Base-by-base conservation (phyloP, 1,284 basidiomycete species). In the Phaffia rhodozyma region DNA sequence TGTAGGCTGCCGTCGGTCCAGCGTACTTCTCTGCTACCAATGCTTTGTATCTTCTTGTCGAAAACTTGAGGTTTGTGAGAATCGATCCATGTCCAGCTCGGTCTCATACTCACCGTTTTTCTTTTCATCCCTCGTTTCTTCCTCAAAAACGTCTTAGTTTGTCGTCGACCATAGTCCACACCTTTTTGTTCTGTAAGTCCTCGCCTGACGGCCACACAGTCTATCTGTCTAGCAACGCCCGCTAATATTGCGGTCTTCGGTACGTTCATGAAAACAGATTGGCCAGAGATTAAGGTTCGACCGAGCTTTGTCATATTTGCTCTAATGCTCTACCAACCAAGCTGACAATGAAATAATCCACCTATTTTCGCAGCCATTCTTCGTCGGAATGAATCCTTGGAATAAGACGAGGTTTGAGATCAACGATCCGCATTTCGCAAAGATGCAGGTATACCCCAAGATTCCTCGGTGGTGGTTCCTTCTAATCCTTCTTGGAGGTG, bases 381-480 rank as follows among this genome's bases (percentile, higher is more conserved):
- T 63, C 61, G 61, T 63, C 32, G 50, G 56, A 18, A 20, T 66
- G 5, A 65, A 68, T 47, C 67, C 67, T 9, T 63, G 69, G 68
- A 70, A 66, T 62, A 67, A 62, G 52, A 66, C 60, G 50, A 49
- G 64, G 25, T 65, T 77, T 72, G 76, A 77, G 1, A 79, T 80
- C 77, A 74, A 79, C 68, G 83, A 74, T 78, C 79, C 16, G 78
- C 82, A 57, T 78, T 83, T 82, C 71, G 67, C 73, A 47, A 72
- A 76, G 49, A 78, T 84, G 63, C 75, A 83, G 13, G 71, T 77
- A 13, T 84, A 84, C 73, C 75, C 75, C 57, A 81, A 81, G 66
- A 81, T 83, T 4, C 83, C 82, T 4, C 79, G 79, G 73, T 83
- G 80, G 80, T 84, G 83, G 82, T 85, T 83, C 72, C 70, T 78